Conservation (phyloP, 2,329 filamentous ascomycete species). For the Fusarium chaquense region DNA sequence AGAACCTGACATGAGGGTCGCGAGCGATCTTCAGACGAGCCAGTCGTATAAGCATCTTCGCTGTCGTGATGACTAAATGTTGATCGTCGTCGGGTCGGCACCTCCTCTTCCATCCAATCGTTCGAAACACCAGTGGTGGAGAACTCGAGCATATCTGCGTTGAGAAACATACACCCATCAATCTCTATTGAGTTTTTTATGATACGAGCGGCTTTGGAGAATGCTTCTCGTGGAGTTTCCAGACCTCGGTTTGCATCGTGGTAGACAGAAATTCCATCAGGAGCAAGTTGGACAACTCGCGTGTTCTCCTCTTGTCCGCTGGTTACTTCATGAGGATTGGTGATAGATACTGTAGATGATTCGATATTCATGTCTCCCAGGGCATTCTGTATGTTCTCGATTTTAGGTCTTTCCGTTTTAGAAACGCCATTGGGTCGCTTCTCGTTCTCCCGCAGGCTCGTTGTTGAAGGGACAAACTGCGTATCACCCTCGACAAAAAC, state of each 20-base stretch:
- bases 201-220: conserved; percentile 59
- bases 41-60: conserved; percentile 23
- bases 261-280: background rate
- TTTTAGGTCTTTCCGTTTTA: conserved; percentile 16
- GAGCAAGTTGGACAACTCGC: too few relatives aligned
- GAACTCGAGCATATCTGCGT: conserved; percentile 51
- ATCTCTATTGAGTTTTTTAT: conserved; percentile 57
- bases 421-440: background rate
- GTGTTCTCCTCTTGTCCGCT: background rate
- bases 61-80: conserved; percentile 16
- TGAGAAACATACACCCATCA: conserved; percentile 53
- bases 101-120: conserved; percentile 25
- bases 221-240: conserved; percentile 45
- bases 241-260: background rate
- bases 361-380: conserved; percentile 9
- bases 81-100: conserved; percentile 17
- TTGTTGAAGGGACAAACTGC: background rate
- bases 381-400: background rate
- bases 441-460: background rate
- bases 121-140: conserved; percentile 10
- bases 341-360: background rate
- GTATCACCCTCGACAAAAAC: conserved; percentile 53
- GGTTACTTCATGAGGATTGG: background rate
- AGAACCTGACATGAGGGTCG: conserved; percentile 23
- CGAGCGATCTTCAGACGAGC: conserved; percentile 25